Conservation (phyloP, 140 eudicot genomes). For the Senecio squalidus region DNA sequence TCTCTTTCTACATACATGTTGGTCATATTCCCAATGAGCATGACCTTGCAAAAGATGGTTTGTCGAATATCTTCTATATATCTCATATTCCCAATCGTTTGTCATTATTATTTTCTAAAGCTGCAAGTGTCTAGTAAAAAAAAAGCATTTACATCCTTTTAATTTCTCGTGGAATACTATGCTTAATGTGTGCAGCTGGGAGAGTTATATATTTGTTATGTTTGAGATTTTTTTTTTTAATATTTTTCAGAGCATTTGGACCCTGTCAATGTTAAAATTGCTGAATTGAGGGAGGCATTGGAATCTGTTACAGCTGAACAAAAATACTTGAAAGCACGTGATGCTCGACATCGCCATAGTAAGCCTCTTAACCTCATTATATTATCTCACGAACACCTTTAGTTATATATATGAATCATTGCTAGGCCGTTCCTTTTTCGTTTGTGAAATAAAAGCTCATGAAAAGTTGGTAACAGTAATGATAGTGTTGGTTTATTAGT, state of each 20-base stretch:
- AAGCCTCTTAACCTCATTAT: constrained; percentile 21
- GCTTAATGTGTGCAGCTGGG: not conserved
- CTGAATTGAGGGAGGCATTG: constrained; percentile 91
- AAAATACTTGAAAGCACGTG: constrained; percentile 93
- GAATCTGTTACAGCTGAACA: constrained; percentile 96
- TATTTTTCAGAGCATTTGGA: constrained; percentile 94
- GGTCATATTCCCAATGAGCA: constrained; percentile 97
- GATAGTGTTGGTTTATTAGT: not conserved
- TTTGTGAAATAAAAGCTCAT: not conserved
- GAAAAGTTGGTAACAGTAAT: not conserved
- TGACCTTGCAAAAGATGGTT: constrained; percentile 97
- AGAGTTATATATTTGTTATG: not conserved
- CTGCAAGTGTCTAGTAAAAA: not conserved
- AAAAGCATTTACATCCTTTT: not conserved
- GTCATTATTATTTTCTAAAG: not conserved
- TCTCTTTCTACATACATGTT: constrained; percentile 91
- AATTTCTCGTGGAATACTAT: not conserved
- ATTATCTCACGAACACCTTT: not conserved
- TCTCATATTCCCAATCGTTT: not conserved
- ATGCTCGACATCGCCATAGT: constrained; percentile 95
- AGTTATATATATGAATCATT: not conserved
- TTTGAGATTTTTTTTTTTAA: not conserved
- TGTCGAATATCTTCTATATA: constrained; percentile 19
- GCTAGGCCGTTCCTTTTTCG: not conserved
- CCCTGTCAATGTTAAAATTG: constrained; percentile 95